Percentiles rank a stretch among this genome's conserved stretches.
These are phyloP conservation scores for Aspergillus aculeatus DNA, from an alignment of 2,329 filamentous ascomycete species.

Conservation along the genomic window DNA sequence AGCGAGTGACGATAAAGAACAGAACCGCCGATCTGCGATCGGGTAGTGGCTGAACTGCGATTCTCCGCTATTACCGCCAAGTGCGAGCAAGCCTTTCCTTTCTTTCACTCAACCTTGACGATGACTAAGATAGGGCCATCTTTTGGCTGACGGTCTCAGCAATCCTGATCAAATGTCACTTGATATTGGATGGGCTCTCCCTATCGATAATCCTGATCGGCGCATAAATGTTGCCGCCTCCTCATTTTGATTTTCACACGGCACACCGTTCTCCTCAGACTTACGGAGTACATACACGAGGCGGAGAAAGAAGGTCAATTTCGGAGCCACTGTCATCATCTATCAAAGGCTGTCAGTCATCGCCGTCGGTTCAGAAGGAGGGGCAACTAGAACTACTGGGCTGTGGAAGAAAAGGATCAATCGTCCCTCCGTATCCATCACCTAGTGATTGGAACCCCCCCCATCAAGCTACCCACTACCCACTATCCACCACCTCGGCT, in stretches of 20 bases:
- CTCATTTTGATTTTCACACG: not conserved
- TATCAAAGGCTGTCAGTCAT: not conserved
- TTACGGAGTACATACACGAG: not conserved
- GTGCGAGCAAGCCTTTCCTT: not conserved
- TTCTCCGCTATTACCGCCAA: slow-evolving; percentile 4
- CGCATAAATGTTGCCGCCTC: not conserved
- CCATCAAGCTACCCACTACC: not conserved
- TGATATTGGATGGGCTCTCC: not conserved
- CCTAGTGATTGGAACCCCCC: not conserved
- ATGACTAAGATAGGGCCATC: not conserved
- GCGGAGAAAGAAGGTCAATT: not conserved
- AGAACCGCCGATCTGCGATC: slow-evolving; percentile 20
- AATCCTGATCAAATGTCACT: not conserved
- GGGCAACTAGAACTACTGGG: not conserved
- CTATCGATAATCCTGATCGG: not conserved
- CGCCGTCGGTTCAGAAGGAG: not conserved
- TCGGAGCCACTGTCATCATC: not conserved
- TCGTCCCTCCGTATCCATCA: not conserved
- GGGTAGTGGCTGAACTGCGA: slow-evolving; percentile 12
- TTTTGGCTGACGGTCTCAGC: not conserved
- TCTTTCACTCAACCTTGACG: not conserved
- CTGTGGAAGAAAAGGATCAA: not conserved
- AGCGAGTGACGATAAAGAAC: slow-evolving; percentile 21
- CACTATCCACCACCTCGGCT: not conserved
- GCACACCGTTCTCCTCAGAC: not conserved